A percentile compares a stretch with the other conserved stretches of the same genome.
These are phyloP conservation scores for Cucurbita pepo DNA, from an alignment of 306 rosid genomes.

Conservation along the genomic window DNA sequence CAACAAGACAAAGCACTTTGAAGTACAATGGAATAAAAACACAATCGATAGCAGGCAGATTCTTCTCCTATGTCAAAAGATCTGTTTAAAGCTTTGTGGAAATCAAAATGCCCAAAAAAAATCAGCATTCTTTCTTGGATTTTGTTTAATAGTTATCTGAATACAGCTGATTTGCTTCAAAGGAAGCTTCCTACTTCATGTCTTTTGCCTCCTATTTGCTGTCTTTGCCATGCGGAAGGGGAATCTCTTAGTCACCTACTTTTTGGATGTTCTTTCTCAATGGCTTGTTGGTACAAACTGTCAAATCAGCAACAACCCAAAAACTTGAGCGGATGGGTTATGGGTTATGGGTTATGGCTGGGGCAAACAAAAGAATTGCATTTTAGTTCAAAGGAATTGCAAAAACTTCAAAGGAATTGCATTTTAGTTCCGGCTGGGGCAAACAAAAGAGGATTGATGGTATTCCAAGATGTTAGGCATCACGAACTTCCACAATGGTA, in stretches of 20 bases:
- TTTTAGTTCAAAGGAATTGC: too few species aligned
- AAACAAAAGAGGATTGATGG: too few species aligned
- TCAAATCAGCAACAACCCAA: too few species aligned
- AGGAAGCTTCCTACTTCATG: background rate
- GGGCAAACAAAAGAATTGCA: too few species aligned
- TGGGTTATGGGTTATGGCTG: too few species aligned
- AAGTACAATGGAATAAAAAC: background rate
- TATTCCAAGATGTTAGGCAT: too few species aligned
- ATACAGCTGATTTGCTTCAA: background rate
- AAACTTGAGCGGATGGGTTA: too few species aligned
- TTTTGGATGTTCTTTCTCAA: background rate
- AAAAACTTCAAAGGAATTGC: too few species aligned
- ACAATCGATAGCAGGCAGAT: background rate
- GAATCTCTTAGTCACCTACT: background rate
- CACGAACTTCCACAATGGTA: too few species aligned
- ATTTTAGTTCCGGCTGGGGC: too few species aligned
- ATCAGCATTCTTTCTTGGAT: background rate
- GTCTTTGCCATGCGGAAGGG: background rate
- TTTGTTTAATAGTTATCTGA: background rate
- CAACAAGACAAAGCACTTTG: constrained; percentile 18
- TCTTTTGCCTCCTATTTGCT: background rate
- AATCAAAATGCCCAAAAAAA: background rate
- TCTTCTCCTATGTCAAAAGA: background rate
- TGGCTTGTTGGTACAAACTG: background rate
- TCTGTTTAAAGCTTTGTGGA: background rate